phyloP scores from a whole-genome alignment of 805 yeast species.

The Candida michaelii region DNA sequence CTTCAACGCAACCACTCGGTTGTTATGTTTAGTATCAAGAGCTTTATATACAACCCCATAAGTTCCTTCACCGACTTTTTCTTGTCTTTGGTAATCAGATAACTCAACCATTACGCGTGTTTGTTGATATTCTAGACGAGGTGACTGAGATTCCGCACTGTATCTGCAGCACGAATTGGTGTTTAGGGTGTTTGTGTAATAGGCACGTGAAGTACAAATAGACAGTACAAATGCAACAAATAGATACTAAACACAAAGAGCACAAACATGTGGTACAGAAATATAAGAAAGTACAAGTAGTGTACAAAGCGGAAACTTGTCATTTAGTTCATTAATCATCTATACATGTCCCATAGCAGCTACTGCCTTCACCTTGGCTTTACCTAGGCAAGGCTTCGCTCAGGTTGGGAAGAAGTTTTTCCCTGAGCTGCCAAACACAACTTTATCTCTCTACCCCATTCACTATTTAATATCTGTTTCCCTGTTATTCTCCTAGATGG shows the following conservation, averaged over 20 bases:
- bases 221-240: no score
- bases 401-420: conserved; percentile 4
- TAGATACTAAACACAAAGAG: no score
- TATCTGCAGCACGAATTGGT: neutral
- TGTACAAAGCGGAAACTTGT: no score
- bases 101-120: conserved; percentile 68
- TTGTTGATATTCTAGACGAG: neutral
- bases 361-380: no score
- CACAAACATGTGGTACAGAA: no score
- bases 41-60: conserved; percentile 99
- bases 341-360: no score
- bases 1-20: conserved; percentile 92
- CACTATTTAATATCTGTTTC: conserved; percentile 82
- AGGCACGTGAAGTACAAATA: no score
- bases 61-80: conserved; percentile 97
- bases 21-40: conserved; percentile 80
- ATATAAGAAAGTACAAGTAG: no score
- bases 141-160: neutral
- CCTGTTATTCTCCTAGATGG: conserved; percentile 87
- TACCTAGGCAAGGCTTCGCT: neutral
- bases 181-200: no score
- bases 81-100: conserved; percentile 88
- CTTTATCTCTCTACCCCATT: conserved; percentile 90
- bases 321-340: conserved; percentile 6
- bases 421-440: conserved; percentile 72